Evolutionary conservation across 495 filamentous ascomycete genomes (phyloP).

Genomic region (Podospora australis): DNA sequence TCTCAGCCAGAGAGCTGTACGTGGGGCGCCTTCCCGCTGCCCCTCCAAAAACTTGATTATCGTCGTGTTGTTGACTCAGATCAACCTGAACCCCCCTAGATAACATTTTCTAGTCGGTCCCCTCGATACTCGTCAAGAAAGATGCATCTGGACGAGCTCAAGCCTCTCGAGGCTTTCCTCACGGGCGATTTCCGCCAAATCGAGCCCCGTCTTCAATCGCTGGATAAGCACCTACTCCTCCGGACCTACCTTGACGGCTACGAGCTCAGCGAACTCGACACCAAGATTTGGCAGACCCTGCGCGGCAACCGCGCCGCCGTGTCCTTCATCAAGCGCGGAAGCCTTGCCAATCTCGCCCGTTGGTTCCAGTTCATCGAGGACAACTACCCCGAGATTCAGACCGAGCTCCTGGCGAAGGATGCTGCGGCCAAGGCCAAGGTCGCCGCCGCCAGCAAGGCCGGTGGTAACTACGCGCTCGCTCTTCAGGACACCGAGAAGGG

Average conservation of each 20-base stretch:
- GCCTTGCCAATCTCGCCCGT: conserved; percentile 69
- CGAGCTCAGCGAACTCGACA: conserved; percentile 68
- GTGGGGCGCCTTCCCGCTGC: conserved; percentile 5
- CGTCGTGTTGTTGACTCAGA: conserved; percentile 14
- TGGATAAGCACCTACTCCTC: conserved; percentile 81
- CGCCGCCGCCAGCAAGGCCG: conserved; percentile 68
- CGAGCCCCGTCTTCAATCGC: conserved; percentile 64
- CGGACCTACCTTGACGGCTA: conserved; percentile 85
- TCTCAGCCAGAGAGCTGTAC: not conserved
- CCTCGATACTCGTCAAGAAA: not conserved
- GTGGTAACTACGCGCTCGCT: conserved; percentile 84
- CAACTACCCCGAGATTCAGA: conserved; percentile 61
- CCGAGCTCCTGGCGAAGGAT: conserved; percentile 50
- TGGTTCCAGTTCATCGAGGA: conserved; percentile 90
- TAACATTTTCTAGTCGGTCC: not conserved
- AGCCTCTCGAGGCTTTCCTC: conserved; percentile 43
- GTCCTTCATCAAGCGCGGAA: conserved; percentile 70
- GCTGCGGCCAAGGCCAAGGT: conserved; percentile 64
- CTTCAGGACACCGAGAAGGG: conserved; percentile 84
- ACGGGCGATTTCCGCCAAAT: conserved; percentile 71
- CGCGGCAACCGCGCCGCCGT: conserved; percentile 80
- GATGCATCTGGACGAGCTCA: conserved; percentile 49
- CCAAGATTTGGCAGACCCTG: conserved; percentile 76
- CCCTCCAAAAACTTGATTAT: conserved; percentile 25
- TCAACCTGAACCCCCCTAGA: not conserved